A percentile compares a stretch with the other conserved stretches of the same genome.
Conservation (phyloP, 805 yeast genomes). For the Ogataea polymorpha region DNA sequence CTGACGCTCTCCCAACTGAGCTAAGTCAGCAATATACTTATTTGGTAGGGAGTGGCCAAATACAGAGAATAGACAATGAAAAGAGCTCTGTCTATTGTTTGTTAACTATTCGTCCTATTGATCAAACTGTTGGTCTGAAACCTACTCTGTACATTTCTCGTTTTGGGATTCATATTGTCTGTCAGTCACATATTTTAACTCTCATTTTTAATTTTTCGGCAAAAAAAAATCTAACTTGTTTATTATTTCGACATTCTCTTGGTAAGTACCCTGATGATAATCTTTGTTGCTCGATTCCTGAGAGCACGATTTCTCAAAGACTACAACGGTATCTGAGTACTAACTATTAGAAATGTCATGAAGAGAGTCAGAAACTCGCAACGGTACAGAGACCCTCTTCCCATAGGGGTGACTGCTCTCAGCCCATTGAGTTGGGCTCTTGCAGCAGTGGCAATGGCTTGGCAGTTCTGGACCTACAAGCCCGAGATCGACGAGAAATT, state of each 20-base stretch:
- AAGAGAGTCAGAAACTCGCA: slow-evolving; percentile 5
- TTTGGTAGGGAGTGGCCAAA: neutral
- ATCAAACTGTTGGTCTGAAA: no score
- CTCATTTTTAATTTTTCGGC: neutral
- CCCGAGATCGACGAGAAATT: slow-evolving; percentile 27
- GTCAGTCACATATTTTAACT: no score
- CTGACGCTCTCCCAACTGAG: slow-evolving; percentile 27
- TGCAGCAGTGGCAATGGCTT: slow-evolving; percentile 29
- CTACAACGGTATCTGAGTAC: slow-evolving; percentile 39
- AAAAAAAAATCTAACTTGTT: slow-evolving; percentile 1
- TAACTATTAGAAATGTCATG: slow-evolving; percentile 8
- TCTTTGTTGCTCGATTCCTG: slow-evolving; percentile 25
- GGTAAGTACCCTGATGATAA: slow-evolving; percentile 11
- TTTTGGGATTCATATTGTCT: no score
- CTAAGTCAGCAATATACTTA: slow-evolving; percentile 17
- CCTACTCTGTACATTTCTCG: no score
- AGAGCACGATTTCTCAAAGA: slow-evolving; percentile 28
- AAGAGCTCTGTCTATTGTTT: neutral
- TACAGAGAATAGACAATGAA: neutral
- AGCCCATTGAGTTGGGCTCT: slow-evolving; percentile 47
- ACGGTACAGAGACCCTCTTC: slow-evolving; percentile 35
- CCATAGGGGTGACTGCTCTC: slow-evolving; percentile 34
- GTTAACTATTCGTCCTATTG: no score
- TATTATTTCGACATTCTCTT: neutral
- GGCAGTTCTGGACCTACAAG: slow-evolving; percentile 6